Base-by-base conservation (phyloP, 2,329 filamentous ascomycete genomes). In the Hypocreales sp. region DNA sequence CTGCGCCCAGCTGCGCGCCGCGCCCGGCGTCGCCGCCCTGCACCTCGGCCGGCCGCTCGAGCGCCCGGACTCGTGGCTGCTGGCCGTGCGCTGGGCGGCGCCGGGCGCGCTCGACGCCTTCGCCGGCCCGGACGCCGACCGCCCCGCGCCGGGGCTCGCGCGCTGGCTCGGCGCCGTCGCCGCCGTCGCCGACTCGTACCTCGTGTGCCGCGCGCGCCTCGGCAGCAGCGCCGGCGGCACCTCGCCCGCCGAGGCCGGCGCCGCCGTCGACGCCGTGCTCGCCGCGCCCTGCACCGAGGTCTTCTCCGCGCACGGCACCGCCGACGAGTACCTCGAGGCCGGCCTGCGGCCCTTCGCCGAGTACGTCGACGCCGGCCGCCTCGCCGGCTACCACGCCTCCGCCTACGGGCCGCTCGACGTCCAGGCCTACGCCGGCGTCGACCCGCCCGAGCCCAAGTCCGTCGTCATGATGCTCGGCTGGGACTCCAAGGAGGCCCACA, bases 401-500 rank as follows among this genome's bases (percentile, higher is more conserved):
- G 47, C 43, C 5, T 45, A 41, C 18, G 53, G 48, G 12, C 41
- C 48, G 33, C 50, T 53, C 28, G 40, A 41, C 13, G 39, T 45
- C n/a, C 41, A 46, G 12, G 36, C 41, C 3, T 35, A 48, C 24
- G 40, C 40, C 3, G 39, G 42, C 17, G 43, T 44, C 12, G 37
- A 40, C 11, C 35, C 40, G 8, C 38, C 46, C 15, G 38, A 43
- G 25, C 48, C 43, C 3, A 40, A 39, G 18, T 45, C 48, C 9
- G 48, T 44, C 10, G 38, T 46, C 28, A 35, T 53, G 32, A 31
- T 57, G 15, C 32, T 56, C 20, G 54, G 54, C 5, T 57, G 54
- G 54, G 51, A 57, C 12, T 51, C 45, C 32, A 51, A 44, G 34
- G 49, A 51, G 21, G 53, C 46, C 13, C 54, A 57, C 35, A 22